These are phyloP conservation scores for Neodidymelliopsis sp. DNA, from an alignment of 2,329 filamentous ascomycete species.

Conservation along the genomic window DNA sequence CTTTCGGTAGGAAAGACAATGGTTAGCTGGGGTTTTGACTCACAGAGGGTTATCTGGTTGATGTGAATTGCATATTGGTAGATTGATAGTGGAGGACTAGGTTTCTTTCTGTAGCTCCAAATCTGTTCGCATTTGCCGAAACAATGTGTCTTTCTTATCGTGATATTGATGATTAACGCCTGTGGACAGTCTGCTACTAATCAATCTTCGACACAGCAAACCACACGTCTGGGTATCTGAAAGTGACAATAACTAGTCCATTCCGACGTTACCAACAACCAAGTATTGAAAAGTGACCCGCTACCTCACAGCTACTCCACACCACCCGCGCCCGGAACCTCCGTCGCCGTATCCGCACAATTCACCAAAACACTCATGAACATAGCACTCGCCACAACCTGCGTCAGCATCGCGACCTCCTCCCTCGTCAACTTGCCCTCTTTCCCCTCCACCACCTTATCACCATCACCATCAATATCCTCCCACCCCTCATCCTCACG, in stretches of 20 bases:
- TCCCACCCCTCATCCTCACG: not conserved
- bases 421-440: not conserved
- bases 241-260: too few species aligned
- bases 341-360: slow-evolving; percentile 4
- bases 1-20: too few species aligned
- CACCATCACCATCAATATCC: not conserved
- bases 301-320: too few species aligned
- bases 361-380: slow-evolving; percentile 14
- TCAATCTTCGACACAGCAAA: too few species aligned
- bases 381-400: slow-evolving; percentile 9
- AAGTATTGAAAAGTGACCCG: too few species aligned
- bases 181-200: too few species aligned
- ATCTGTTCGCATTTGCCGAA: not conserved
- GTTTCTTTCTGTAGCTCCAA: not conserved
- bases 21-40: too few species aligned
- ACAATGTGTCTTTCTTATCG: not conserved
- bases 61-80: not conserved
- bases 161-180: too few species aligned
- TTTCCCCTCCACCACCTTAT: not conserved
- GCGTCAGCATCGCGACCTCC: slow-evolving; percentile 8
- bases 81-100: not conserved
- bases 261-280: too few species aligned
- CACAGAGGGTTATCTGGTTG: too few species aligned
- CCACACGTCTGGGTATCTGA: too few species aligned
- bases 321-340: too few species aligned